Percentiles rank a stretch among this genome's conserved stretches.
phyloP scores from a whole-genome alignment of 768 basidiomycete species.

The Scleroderma bovista region DNA sequence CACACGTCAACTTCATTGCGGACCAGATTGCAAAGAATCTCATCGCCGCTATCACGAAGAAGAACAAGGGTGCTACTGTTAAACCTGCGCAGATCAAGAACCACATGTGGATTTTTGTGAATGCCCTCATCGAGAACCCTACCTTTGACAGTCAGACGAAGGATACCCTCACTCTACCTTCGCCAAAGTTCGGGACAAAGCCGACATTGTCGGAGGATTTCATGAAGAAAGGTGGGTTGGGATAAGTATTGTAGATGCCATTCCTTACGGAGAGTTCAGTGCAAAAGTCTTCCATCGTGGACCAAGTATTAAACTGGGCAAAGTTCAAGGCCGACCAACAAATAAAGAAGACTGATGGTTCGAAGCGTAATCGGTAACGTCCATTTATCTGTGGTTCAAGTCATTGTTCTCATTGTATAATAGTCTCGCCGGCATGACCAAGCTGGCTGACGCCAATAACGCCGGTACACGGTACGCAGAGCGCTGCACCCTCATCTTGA shows the following conservation, averaged over 20 bases:
- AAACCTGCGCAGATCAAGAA: conserved; percentile 93
- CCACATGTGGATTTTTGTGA: conserved; percentile 98
- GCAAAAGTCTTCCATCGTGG: conserved; percentile 82
- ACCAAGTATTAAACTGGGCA: conserved; percentile 92
- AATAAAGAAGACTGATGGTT: conserved; percentile 93
- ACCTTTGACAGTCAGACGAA: conserved; percentile 99
- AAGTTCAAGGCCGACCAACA: conserved; percentile 96
- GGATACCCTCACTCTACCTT: conserved; percentile 83
- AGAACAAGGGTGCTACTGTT: conserved; percentile 95
- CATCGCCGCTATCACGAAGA: conserved; percentile 81
- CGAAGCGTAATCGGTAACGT: conserved; percentile 80
- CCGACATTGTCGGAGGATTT: conserved; percentile 85
- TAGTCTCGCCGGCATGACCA: conserved; percentile 86
- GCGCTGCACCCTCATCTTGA: conserved; percentile 91
- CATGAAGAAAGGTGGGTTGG: conserved; percentile 80
- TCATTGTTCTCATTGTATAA: not conserved
- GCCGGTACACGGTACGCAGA: conserved; percentile 80
- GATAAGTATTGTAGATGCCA: not conserved
- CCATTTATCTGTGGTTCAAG: not conserved
- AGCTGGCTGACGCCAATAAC: conserved; percentile 95
- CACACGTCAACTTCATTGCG: conserved; percentile 79
- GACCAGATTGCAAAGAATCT: conserved; percentile 88
- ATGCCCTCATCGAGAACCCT: conserved; percentile 93
- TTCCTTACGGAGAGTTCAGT: conserved; percentile 41
- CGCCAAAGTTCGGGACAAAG: conserved; percentile 88